Conservation (phyloP, 106 monocot genomes). For the Platanthera zijinensis region DNA sequence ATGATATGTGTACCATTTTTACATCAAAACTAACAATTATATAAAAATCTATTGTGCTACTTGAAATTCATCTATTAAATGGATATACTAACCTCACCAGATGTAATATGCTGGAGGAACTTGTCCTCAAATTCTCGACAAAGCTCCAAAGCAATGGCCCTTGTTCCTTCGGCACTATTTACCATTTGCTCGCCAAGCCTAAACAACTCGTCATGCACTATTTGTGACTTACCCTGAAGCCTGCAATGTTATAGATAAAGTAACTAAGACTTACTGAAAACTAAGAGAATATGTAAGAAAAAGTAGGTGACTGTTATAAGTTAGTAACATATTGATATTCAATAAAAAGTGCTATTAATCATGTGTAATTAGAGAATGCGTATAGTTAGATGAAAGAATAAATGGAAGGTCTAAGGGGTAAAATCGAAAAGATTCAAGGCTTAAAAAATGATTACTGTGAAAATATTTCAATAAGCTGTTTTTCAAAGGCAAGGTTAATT, state of each 20-base stretch:
- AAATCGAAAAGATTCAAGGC: neutral
- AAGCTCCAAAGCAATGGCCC: constrained; percentile 87
- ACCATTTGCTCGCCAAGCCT: constrained; percentile 93
- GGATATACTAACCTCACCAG: constrained; percentile 64
- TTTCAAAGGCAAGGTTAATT: neutral
- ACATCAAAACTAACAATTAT: neutral
- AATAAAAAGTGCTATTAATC: neutral
- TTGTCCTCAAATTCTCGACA: constrained; percentile 93
- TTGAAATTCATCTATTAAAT: neutral
- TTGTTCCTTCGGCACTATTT: constrained; percentile 78
- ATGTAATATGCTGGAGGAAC: constrained; percentile 72
- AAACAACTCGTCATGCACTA: constrained; percentile 73
- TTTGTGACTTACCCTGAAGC: constrained; percentile 83
- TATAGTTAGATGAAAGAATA: neutral
- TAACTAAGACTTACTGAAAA: neutral
- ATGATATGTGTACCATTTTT: neutral
- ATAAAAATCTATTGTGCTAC: neutral
- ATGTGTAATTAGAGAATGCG: neutral
- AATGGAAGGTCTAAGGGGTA: neutral
- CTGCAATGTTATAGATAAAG: constrained; percentile 27
- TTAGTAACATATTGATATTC: neutral
- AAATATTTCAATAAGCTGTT: neutral
- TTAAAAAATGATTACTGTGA: neutral
- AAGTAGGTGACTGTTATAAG: neutral
- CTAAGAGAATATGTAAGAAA: neutral